These are phyloP conservation scores for Medicago ruthenica DNA, from an alignment of 306 rosid species.

Conservation along the genomic window DNA sequence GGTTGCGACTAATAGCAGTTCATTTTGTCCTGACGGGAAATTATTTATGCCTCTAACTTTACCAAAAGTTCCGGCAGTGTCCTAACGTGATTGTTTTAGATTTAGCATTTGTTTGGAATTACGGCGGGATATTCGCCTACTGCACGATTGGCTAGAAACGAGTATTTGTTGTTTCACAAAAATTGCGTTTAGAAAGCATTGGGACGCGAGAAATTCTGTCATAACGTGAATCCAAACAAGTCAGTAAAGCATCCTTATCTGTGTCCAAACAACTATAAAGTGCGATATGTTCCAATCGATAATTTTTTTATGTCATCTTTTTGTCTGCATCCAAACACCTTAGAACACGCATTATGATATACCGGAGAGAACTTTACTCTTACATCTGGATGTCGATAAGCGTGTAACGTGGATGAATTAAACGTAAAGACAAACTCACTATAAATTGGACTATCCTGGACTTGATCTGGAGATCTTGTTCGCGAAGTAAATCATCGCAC, in stretches of 20 bases:
- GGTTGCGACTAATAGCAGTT: background rate
- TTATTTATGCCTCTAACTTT: conserved; percentile 10
- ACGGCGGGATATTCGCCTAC: background rate
- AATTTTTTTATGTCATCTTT: background rate
- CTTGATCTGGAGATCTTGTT: background rate
- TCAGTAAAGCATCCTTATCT: background rate
- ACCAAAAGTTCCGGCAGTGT: background rate
- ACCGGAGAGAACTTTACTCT: background rate
- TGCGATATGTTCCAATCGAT: background rate
- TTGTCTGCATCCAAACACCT: background rate
- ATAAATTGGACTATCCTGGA: background rate
- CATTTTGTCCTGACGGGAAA: background rate
- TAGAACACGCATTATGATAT: background rate
- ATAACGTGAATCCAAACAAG: background rate
- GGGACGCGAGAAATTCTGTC: background rate
- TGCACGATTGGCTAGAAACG: background rate
- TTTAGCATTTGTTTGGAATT: conserved; percentile 7
- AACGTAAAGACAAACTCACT: background rate
- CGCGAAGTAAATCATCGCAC: background rate
- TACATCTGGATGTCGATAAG: conserved; percentile 1
- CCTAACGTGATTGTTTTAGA: background rate
- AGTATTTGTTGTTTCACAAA: background rate
- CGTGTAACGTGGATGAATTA: background rate
- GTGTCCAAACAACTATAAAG: background rate
- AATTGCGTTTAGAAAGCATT: background rate